A percentile compares a stretch with the other conserved stretches of the same genome.
Evolutionary conservation across 257 asterid genomes (phyloP).

Genomic region (Lithospermum erythrorhizon): DNA sequence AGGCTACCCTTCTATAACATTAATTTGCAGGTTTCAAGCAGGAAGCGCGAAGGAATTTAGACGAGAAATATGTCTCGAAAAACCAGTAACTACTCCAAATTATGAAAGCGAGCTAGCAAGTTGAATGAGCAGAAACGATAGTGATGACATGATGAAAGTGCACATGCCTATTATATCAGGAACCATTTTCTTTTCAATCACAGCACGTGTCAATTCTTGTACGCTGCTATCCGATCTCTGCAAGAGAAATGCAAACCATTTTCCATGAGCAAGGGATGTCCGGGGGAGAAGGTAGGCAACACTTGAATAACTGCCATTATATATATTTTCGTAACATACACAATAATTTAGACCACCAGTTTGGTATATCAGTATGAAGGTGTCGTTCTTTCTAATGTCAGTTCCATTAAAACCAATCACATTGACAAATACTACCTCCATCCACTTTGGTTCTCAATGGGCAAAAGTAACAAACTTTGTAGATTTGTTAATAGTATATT

Average conservation of each 20-base stretch:
- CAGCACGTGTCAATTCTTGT: conserved; percentile 57
- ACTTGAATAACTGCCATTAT: neutral
- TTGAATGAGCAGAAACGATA: neutral
- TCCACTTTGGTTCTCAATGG: too few relatives aligned
- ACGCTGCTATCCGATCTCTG: conserved; percentile 68
- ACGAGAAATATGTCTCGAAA: neutral
- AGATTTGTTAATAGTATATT: too few relatives aligned
- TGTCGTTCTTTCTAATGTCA: too few relatives aligned
- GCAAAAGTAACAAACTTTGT: too few relatives aligned
- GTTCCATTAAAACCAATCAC: too few relatives aligned
- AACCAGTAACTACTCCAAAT: neutral
- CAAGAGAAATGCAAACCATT: neutral
- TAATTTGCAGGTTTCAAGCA: neutral
- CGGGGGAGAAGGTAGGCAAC: neutral
- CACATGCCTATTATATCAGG: conserved; percentile 79
- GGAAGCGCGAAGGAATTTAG: neutral
- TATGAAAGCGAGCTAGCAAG: neutral
- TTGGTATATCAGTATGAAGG: too few relatives aligned
- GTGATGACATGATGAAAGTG: neutral
- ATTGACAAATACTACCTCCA: too few relatives aligned
- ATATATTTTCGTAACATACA: too few relatives aligned
- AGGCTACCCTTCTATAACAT: too few relatives aligned
- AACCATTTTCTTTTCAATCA: conserved; percentile 61
- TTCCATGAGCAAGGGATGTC: neutral
- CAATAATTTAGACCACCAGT: neutral